Evolutionary conservation across 805 yeast species (phyloP).

Genomic region (Sugiyamaella marilandica): DNA sequence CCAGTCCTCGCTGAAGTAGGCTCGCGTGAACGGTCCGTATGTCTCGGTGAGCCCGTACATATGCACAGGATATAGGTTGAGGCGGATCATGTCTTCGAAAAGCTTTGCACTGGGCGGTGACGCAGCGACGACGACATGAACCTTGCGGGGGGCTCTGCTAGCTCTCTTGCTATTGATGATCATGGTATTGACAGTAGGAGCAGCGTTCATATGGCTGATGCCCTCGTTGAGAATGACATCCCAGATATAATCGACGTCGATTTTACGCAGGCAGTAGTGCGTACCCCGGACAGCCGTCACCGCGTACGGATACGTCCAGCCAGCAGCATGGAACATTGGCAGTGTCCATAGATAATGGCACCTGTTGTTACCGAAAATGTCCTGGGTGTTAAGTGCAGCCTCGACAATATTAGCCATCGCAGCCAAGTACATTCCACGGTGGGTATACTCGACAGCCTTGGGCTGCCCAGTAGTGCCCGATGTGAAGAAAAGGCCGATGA

Average conservation of each 20-base stretch:
- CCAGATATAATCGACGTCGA: slow-evolving; percentile 34
- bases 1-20: slow-evolving; percentile 33
- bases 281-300: slow-evolving; percentile 37
- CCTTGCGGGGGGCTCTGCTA: slow-evolving; percentile 23
- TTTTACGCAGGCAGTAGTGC: slow-evolving; percentile 32
- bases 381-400: slow-evolving; percentile 29
- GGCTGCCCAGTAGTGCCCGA: slow-evolving; percentile 37
- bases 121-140: slow-evolving; percentile 35
- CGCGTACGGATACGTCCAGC: slow-evolving; percentile 36
- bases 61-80: slow-evolving; percentile 33
- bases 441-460: slow-evolving; percentile 37
- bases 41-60: slow-evolving; percentile 36
- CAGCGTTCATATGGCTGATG: slow-evolving; percentile 34
- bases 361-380: slow-evolving; percentile 23
- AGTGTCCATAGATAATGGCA: slow-evolving; percentile 36
- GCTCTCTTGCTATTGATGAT: slow-evolving; percentile 31
- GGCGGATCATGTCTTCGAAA: slow-evolving; percentile 31
- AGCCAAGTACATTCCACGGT: slow-evolving; percentile 32
- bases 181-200: slow-evolving; percentile 36
- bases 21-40: slow-evolving; percentile 33
- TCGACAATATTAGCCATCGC: slow-evolving; percentile 32
- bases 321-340: slow-evolving; percentile 37
- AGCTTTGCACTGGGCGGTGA: slow-evolving; percentile 35
- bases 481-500: slow-evolving; percentile 30
- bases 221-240: slow-evolving; percentile 24